Conservation (phyloP, 495 filamentous ascomycete species). For the Cudoniella acicularis region DNA sequence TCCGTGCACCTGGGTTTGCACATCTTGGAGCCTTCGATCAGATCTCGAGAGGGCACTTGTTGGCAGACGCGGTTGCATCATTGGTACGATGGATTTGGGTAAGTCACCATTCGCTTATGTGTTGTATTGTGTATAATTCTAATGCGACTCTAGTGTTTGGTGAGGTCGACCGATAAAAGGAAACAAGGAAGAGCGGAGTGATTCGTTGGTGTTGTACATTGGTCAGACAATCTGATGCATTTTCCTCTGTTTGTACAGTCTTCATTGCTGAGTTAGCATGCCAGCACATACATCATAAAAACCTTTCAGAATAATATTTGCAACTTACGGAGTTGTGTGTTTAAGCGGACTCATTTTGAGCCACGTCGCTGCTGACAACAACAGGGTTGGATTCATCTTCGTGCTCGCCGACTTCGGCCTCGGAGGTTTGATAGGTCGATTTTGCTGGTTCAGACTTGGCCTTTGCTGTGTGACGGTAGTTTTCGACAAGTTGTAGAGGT, state of each 20-base stretch:
- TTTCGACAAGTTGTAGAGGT: no score
- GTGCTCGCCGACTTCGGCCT: neutral
- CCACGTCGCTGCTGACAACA: conserved; percentile 21
- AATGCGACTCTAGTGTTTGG: conserved; percentile 47
- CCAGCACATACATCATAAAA: conserved; percentile 7
- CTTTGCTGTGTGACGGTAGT: no score
- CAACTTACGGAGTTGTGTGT: neutral
- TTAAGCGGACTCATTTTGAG: neutral
- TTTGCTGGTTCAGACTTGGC: no score
- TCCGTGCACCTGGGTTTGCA: conserved; percentile 93
- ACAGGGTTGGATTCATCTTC: neutral
- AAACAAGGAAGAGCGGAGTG: conserved; percentile 4
- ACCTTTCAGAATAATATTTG: neutral
- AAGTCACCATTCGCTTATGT: conserved; percentile 21
- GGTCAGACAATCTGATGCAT: conserved; percentile 6
- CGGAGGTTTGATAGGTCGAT: no score
- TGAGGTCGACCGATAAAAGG: conserved; percentile 60
- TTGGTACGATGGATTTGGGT: conserved; percentile 88
- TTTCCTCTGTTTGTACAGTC: conserved; percentile 25
- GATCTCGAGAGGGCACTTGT: conserved; percentile 81
- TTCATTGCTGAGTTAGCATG: conserved; percentile 21
- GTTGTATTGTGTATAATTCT: neutral
- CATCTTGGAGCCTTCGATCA: conserved; percentile 95
- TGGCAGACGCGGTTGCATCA: conserved; percentile 98
- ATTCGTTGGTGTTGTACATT: conserved; percentile 22